Base-by-base conservation (phyloP, 192 early-diverging fungal genomes). In the Dispira simplex region DNA sequence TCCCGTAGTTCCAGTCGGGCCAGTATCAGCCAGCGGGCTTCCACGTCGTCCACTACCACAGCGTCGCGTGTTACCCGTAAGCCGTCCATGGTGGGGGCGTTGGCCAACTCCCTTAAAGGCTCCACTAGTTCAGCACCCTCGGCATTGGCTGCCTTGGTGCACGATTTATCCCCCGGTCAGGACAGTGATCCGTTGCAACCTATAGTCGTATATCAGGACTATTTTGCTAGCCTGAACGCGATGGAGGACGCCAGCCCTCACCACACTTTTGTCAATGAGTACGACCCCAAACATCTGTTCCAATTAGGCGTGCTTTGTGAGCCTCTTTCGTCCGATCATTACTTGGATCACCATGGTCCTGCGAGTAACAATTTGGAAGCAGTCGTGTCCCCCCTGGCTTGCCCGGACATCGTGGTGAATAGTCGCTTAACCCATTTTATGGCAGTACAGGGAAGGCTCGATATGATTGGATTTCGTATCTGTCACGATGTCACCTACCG, bases 221-320 rank as follows among this genome's bases (percentile, higher is more conserved):
- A 62, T 45, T 62, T 62, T 39, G 44, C 23, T 2, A 12, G 18
- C 14, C 59, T 62, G 6, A 45, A 62, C n/a, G 27, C 18, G 16
- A 39, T 18, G 25, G 32, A 39, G 9, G 25, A 11, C 43, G 25
- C 18, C 56, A 58, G 32, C 18, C 27, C 56, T 1, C 44, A 44
- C 43, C 20, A 14, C n/a, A 9, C 59, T 11, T 21, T 45, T 12
- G 44, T 44, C 28, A 51, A 32, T 43, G 73, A 78, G 59, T 75
- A 78, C 47, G 77, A 78, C 11, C 13, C 69, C 56, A 66, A 73
- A n/a, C 73, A 66, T 63, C 49, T 78, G 52, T 71, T 70, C 16
- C 73, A 70, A 16, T 60, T 78, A 14, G 75, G 73, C 8, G 60
- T 78, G 63, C 69, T 73, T 45, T 75, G 73, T 48, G 77, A 78